A percentile compares a stretch with the other conserved stretches of the same genome.
Evolutionary conservation across 2,329 filamentous ascomycete genomes (phyloP).

Genomic region (Graphilbum fragrans): DNA sequence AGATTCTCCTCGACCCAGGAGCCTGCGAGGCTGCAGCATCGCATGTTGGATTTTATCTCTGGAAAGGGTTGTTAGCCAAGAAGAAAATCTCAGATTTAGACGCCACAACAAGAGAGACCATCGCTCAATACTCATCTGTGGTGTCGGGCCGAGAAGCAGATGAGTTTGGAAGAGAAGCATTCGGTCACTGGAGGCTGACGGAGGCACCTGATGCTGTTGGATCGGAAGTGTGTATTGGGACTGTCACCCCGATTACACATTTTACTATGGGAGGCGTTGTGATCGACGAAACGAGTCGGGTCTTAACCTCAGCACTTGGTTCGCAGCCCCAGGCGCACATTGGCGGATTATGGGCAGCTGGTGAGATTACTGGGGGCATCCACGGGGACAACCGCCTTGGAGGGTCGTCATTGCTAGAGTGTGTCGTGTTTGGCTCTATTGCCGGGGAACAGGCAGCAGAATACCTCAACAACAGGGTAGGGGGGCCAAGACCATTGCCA

Average conservation of each 20-base stretch:
- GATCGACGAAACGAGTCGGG: constrained; percentile 94
- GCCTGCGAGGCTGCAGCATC: constrained; percentile 95
- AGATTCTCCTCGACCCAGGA: constrained; percentile 94
- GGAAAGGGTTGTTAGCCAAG: constrained; percentile 98
- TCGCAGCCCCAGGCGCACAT: constrained; percentile 66
- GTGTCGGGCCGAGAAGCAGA: constrained; percentile 95
- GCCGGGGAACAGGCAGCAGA: constrained; percentile 80
- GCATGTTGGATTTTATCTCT: constrained; percentile 97
- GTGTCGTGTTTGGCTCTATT: constrained; percentile 96
- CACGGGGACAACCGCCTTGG: constrained; percentile 98
- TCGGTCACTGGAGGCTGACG: constrained; percentile 78
- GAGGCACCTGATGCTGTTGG: constrained; percentile 47
- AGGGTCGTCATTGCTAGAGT: constrained; percentile 90
- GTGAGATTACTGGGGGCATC: constrained; percentile 93
- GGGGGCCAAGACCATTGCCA: background rate
- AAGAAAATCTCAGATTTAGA: constrained; percentile 86
- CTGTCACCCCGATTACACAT: constrained; percentile 95
- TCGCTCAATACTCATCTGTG: constrained; percentile 85
- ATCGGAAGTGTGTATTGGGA: constrained; percentile 71
- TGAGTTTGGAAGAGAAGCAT: constrained; percentile 92
- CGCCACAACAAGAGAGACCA: constrained; percentile 76
- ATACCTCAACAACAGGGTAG: constrained; percentile 29
- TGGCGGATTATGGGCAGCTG: constrained; percentile 88
- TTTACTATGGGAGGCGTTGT: constrained; percentile 99
- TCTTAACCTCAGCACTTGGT: constrained; percentile 53